Percentiles rank a stretch among this genome's conserved stretches.
Conservation (phyloP, 345 rosid species). For the Aquilaria sinensis region DNA sequence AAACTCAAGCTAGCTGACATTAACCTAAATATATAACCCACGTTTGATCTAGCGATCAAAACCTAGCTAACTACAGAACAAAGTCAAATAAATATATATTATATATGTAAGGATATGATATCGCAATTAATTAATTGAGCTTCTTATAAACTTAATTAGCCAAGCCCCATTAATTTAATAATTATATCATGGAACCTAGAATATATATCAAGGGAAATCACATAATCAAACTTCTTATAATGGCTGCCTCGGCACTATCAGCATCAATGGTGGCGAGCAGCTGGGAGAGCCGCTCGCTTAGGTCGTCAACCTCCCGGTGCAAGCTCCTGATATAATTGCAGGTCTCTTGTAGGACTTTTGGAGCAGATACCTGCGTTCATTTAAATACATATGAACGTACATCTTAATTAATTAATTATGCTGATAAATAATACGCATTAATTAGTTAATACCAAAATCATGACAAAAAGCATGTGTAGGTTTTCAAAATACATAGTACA, state of each 20-base stretch:
- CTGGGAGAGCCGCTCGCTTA: slow-evolving; percentile 85
- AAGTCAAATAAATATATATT: no score
- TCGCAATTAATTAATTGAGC: no score
- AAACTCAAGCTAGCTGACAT: background rate
- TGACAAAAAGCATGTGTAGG: no score
- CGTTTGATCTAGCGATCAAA: slow-evolving; percentile 36
- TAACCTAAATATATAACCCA: background rate
- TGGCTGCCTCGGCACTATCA: slow-evolving; percentile 86
- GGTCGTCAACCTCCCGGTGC: slow-evolving; percentile 84
- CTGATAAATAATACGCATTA: no score
- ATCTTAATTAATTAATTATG: background rate
- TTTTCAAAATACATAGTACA: no score
- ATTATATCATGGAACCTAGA: background rate
- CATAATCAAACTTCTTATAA: slow-evolving; percentile 87
- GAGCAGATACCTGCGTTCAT: slow-evolving; percentile 59
- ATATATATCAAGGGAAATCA: slow-evolving; percentile 14
- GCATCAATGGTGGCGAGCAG: slow-evolving; percentile 75
- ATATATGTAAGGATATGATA: no score
- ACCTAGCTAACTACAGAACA: slow-evolving; percentile 5
- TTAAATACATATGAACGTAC: no score
- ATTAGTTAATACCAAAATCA: no score
- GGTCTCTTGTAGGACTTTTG: slow-evolving; percentile 91
- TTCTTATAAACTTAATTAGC: background rate
- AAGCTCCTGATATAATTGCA: slow-evolving; percentile 87
- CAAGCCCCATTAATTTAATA: background rate